phyloP scores from a whole-genome alignment of 164 flowering plant genomes.

The Aristolochia fimbriata region DNA sequence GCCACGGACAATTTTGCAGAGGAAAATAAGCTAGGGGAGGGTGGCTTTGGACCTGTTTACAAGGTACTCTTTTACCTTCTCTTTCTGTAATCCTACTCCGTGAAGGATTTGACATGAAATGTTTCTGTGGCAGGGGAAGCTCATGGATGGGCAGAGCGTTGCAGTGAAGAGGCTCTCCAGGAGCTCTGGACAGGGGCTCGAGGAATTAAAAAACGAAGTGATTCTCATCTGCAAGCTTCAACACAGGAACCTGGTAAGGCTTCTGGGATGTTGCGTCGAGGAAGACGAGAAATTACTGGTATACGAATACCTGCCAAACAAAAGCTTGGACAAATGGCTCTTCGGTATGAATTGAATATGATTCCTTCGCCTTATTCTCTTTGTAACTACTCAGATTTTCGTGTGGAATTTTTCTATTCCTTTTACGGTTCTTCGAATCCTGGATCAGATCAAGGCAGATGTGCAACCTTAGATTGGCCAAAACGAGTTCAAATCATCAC shows the following conservation, averaged over 20 bases:
- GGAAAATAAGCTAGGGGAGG: conserved; percentile 17
- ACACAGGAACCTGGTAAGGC: conserved; percentile 21
- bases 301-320: conserved; percentile 20
- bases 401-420: neutral
- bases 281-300: conserved; percentile 16
- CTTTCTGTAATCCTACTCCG: neutral
- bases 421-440: neutral
- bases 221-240: conserved; percentile 18
- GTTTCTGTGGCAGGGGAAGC: conserved; percentile 9
- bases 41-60: conserved; percentile 17
- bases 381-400: neutral
- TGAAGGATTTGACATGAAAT: neutral
- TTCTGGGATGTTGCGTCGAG: conserved; percentile 15
- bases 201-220: conserved; percentile 18
- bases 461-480: conserved; percentile 5
- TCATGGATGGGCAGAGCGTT: conserved; percentile 17
- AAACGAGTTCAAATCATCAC: conserved; percentile 1
- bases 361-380: neutral
- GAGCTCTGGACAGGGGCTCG: conserved; percentile 15
- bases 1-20: conserved; percentile 14
- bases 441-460: neutral
- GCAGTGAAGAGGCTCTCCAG: conserved; percentile 19
- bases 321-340: conserved; percentile 16
- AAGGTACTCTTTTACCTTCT: neutral
- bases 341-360: too few species aligned